phyloP scores from a whole-genome alignment of 768 basidiomycete genomes.

The Dacryopinax primogenitus region DNA sequence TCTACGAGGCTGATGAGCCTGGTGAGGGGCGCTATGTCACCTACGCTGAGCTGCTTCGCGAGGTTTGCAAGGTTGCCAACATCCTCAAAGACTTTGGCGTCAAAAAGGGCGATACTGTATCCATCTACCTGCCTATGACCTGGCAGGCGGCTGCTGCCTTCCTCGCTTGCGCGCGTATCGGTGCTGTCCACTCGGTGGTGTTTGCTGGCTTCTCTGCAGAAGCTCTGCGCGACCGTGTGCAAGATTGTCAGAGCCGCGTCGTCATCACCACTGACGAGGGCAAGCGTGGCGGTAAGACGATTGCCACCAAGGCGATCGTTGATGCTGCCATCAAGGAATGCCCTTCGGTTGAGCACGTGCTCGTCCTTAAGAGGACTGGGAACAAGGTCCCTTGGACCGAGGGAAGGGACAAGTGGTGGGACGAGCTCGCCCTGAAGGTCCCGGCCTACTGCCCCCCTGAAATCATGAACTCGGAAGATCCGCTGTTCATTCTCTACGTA shows the following conservation, averaged over 20 bases:
- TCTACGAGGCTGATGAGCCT: conserved; percentile 96
- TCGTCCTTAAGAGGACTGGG: conserved; percentile 82
- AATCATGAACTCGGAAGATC: conserved; percentile 84
- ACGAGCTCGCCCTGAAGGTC: conserved; percentile 77
- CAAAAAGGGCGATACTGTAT: conserved; percentile 90
- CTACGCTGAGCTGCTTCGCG: conserved; percentile 75
- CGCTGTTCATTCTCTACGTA: conserved; percentile 96
- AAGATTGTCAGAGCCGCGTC: conserved; percentile 81
- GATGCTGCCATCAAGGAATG: conserved; percentile 79
- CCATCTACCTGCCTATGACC: conserved; percentile 86
- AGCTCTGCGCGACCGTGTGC: conserved; percentile 79
- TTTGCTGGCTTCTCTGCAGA: conserved; percentile 97
- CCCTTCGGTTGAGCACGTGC: conserved; percentile 75
- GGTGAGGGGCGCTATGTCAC: conserved; percentile 61
- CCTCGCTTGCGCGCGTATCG: conserved; percentile 94
- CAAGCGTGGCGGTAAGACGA: conserved; percentile 80
- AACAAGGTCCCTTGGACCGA: conserved; percentile 64
- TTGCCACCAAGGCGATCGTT: conserved; percentile 88
- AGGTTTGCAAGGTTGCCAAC: conserved; percentile 82
- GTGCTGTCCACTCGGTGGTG: conserved; percentile 91
- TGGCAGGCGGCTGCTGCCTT: conserved; percentile 95
- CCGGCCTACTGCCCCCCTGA: conserved; percentile 79
- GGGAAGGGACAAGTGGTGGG: conserved; percentile 92
- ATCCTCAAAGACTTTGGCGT: conserved; percentile 80
- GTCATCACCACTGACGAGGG: conserved; percentile 95